Conservation (phyloP, 129 eudicot genomes). For the Flaveria ramosissima region DNA sequence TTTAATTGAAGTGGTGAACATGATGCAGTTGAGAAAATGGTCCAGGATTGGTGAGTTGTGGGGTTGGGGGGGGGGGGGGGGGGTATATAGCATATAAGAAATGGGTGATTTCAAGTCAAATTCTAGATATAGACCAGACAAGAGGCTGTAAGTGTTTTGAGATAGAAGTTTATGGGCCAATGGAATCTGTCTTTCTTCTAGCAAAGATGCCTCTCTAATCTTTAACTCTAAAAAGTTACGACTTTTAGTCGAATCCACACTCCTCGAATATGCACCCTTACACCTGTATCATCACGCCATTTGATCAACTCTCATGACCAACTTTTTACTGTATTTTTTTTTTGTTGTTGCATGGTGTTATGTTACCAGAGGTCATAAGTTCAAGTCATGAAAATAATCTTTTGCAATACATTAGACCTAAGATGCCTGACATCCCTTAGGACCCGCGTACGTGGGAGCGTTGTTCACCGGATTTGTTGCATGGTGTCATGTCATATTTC, state of each 20-base stretch:
- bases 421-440: too few species aligned
- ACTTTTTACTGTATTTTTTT: not conserved
- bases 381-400: too few species aligned
- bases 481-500: slow-evolving; percentile 15
- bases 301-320: slow-evolving; percentile 5
- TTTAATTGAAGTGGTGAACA: slow-evolving; percentile 54
- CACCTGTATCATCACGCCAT: not conserved
- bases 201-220: slow-evolving; percentile 44
- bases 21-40: slow-evolving; percentile 47
- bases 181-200: slow-evolving; percentile 36
- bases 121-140: slow-evolving; percentile 53
- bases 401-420: too few species aligned
- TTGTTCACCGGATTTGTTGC: too few species aligned
- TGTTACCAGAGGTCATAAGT: too few species aligned
- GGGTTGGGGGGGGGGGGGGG: slow-evolving; percentile 25
- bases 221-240: slow-evolving; percentile 14
- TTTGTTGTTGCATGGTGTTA: not conserved
- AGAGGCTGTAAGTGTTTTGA: slow-evolving; percentile 36
- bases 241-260: slow-evolving; percentile 39
- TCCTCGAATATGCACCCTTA: slow-evolving; percentile 26
- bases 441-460: too few species aligned
- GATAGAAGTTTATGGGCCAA: slow-evolving; percentile 36
- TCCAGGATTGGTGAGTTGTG: slow-evolving; percentile 33
- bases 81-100: slow-evolving; percentile 34
- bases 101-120: slow-evolving; percentile 39